phyloP scores from a whole-genome alignment of 164 flowering plant species.

The Stephania yunnanensis region DNA sequence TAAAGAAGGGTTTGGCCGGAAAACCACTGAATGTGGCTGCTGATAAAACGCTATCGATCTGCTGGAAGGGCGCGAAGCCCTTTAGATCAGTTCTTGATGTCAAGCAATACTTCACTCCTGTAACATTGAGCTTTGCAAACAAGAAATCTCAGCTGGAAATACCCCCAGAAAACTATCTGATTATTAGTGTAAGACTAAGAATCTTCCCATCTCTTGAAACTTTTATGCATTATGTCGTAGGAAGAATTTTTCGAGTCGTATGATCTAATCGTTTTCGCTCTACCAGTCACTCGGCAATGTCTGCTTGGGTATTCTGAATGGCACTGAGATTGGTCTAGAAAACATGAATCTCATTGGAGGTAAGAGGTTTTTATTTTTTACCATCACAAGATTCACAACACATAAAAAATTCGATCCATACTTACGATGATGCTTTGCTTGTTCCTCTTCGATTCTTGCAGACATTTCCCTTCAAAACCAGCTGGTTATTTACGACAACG shows the following conservation, averaged over 20 bases:
- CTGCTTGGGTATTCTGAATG: constrained; percentile 84
- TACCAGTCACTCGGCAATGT: constrained; percentile 61
- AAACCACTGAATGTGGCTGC: constrained; percentile 47
- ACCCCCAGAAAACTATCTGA: constrained; percentile 72
- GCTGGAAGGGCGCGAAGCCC: constrained; percentile 77
- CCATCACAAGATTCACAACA: neutral
- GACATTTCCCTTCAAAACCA: constrained; percentile 64
- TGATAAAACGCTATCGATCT: constrained; percentile 62
- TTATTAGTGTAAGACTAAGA: constrained; percentile 73
- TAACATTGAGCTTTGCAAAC: constrained; percentile 43
- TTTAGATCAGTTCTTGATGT: constrained; percentile 58
- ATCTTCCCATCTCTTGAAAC: neutral
- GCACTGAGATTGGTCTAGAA: constrained; percentile 49
- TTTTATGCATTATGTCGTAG: neutral
- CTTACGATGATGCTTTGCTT: neutral
- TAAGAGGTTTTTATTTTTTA: constrained; percentile 14
- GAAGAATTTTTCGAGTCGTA: neutral
- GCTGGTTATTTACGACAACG: constrained; percentile 76
- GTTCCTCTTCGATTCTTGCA: constrained; percentile 18
- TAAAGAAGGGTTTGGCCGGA: constrained; percentile 43
- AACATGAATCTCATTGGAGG: constrained; percentile 72
- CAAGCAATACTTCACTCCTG: constrained; percentile 52
- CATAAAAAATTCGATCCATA: neutral
- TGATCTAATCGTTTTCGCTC: constrained; percentile 6
- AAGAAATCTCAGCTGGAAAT: constrained; percentile 49